Percentiles rank a stretch among this genome's conserved stretches.
These are phyloP conservation scores for Sphaerostilbella broomeana DNA, from an alignment of 2,329 filamentous ascomycete genomes.

Conservation along the genomic window DNA sequence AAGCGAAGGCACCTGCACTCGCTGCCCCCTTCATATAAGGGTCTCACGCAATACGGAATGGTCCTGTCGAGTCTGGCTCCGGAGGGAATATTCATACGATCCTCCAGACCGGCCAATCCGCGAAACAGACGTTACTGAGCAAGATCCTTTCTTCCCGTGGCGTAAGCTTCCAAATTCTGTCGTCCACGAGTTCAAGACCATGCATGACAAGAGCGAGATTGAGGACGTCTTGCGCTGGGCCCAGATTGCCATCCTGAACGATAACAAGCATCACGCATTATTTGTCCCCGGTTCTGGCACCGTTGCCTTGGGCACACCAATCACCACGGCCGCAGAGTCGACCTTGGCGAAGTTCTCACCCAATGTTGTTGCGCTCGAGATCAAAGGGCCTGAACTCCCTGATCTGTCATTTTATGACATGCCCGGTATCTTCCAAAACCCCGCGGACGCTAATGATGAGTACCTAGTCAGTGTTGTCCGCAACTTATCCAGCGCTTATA, in stretches of 20 bases:
- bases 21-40: constrained; percentile 75
- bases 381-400: constrained; percentile 63
- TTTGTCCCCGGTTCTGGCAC: constrained; percentile 48
- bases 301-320: constrained; percentile 30
- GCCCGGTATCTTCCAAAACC: constrained; percentile 71
- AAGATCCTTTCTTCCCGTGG: constrained; percentile 62
- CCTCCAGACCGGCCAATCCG: constrained; percentile 33
- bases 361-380: constrained; percentile 71
- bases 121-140: constrained; percentile 40
- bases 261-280: constrained; percentile 42
- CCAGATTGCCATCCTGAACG: constrained; percentile 71
- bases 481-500: constrained; percentile 64
- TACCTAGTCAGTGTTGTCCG: constrained; percentile 67
- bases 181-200: constrained; percentile 55
- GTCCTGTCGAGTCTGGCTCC: constrained; percentile 61
- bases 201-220: constrained; percentile 56
- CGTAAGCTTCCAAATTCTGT: constrained; percentile 36
- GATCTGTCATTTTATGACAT: constrained; percentile 80
- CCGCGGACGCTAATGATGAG: constrained; percentile 55
- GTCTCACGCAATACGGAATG: constrained; percentile 54
- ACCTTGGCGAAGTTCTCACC: constrained; percentile 67
- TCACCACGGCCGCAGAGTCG: constrained; percentile 31
- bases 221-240: constrained; percentile 65
- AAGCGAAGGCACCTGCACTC: constrained; percentile 63
- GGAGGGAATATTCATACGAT: constrained; percentile 55